These are phyloP conservation scores for Lichtheimia ramosa DNA, from an alignment of 371 early-diverging fungal species.

Conservation along the genomic window DNA sequence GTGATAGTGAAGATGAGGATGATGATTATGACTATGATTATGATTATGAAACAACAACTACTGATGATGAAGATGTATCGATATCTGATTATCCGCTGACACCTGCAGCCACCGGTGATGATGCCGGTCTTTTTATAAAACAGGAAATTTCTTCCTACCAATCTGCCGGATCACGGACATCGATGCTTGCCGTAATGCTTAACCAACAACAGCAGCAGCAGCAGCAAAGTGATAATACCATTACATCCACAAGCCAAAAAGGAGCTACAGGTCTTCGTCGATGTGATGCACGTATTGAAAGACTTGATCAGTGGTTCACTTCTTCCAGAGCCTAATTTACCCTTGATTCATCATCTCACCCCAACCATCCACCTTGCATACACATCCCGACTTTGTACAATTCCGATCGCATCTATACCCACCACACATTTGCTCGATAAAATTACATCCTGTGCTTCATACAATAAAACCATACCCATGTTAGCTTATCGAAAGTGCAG, in stretches of 20 bases:
- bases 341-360: background rate
- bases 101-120: conserved; percentile 3
- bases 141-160: conserved; percentile 1
- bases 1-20: background rate
- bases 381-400: too few relatives aligned
- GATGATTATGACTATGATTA: conserved; percentile 3
- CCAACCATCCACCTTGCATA: too few relatives aligned
- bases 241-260: too few relatives aligned
- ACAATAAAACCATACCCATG: too few relatives aligned
- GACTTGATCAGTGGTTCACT: too few relatives aligned
- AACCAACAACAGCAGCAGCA: conserved; percentile 10
- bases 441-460: too few relatives aligned
- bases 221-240: too few relatives aligned
- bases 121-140: conserved; percentile 9
- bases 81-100: conserved; percentile 6
- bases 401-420: too few relatives aligned
- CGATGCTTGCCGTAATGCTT: conserved; percentile 15
- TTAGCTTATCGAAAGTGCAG: too few relatives aligned
- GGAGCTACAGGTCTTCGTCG: background rate
- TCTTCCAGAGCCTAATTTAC: conserved; percentile 4
- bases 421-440: too few relatives aligned
- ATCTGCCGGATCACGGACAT: conserved; percentile 8
- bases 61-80: too few relatives aligned
- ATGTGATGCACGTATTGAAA: background rate
- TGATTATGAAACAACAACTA: background rate